Evolutionary conservation across 1,284 basidiomycete species (phyloP).

Genomic region (Trichosporon faecale): DNA sequence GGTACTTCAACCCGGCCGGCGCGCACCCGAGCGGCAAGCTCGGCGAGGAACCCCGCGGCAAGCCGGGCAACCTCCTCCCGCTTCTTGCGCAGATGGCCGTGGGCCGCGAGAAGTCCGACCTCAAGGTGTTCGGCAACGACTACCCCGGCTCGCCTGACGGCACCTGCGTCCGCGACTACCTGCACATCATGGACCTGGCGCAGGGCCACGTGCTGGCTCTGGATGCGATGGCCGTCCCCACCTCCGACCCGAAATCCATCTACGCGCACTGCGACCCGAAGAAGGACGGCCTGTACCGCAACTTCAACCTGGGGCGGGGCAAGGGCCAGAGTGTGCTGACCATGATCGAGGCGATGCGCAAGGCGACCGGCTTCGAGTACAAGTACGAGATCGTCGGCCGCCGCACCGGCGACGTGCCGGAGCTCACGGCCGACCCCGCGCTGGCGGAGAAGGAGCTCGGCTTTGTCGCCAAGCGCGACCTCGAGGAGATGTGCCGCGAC

Average conservation of each 20-base stretch:
- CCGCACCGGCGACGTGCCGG: constrained; percentile 89
- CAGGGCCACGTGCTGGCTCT: constrained; percentile 89
- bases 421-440: constrained; percentile 89
- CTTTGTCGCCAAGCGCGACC: constrained; percentile 76
- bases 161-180: constrained; percentile 95
- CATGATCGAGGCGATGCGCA: constrained; percentile 93
- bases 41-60: constrained; percentile 92
- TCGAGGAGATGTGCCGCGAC: constrained; percentile 87
- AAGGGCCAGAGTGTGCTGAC: constrained; percentile 88
- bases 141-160: constrained; percentile 85
- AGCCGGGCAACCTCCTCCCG: constrained; percentile 92
- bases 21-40: constrained; percentile 90
- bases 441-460: constrained; percentile 92
- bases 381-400: constrained; percentile 83
- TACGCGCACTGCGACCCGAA: constrained; percentile 46
- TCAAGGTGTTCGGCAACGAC: constrained; percentile 96
- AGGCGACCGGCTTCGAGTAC: constrained; percentile 65
- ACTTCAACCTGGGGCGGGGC: constrained; percentile 95
- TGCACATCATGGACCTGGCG: constrained; percentile 94
- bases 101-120: constrained; percentile 75
- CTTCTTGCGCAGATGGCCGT: constrained; percentile 93
- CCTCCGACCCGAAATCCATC: constrained; percentile 34
- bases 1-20: constrained; percentile 98
- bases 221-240: constrained; percentile 59
- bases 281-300: constrained; percentile 65